Base-by-base conservation (phyloP, 1,284 basidiomycete species). In the Irpex sp. region DNA sequence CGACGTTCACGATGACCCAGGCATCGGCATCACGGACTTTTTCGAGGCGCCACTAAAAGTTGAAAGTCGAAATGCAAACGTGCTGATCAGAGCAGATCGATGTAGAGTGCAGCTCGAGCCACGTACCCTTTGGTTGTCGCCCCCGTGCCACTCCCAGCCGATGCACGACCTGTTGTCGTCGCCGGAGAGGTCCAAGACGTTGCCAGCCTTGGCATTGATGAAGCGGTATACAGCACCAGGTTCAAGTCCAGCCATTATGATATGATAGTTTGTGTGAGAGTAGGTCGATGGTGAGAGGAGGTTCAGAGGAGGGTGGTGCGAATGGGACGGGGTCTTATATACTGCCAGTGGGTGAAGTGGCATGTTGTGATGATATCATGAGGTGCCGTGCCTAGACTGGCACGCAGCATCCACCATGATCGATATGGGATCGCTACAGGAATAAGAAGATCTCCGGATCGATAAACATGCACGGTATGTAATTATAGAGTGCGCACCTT, bases 121-220 rank as follows among this genome's bases (percentile, higher is more conserved):
- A 84, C 49, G 17, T 17, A 50, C 84, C 71, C 75, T 71, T 68
- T 87, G 85, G 67, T 85, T 86, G 4, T 71, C 68, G 5, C 78
- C 77, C 9, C 73, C 72, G 66, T 81, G 76, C 59, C 66, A 71
- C 15, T 71, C 68, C 67, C 74, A 85, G 7, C 86, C 85, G 43
- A 81, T 82, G 66, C 87, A 76, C 51, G 81, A 77, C 13, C 55
- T 68, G 61, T 80, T 76, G 67, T 87, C 82, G 3, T 63, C 73
- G 1, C 80, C 83, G 19, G 83, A 85, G 58, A 86, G 78, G 68
- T 86, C 84, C 13, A 85, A 61, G 47, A 77, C 81, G 4, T 79
- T 86, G 4, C 78, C 78, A 13, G 75, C 74, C 69, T 83, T 80
- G 67, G 69, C 76, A 72, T 87, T 87, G 54, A 70, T 76, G 68